Base-by-base conservation (phyloP, 176 grass and related monocot species). In the Zoysia japonica region DNA sequence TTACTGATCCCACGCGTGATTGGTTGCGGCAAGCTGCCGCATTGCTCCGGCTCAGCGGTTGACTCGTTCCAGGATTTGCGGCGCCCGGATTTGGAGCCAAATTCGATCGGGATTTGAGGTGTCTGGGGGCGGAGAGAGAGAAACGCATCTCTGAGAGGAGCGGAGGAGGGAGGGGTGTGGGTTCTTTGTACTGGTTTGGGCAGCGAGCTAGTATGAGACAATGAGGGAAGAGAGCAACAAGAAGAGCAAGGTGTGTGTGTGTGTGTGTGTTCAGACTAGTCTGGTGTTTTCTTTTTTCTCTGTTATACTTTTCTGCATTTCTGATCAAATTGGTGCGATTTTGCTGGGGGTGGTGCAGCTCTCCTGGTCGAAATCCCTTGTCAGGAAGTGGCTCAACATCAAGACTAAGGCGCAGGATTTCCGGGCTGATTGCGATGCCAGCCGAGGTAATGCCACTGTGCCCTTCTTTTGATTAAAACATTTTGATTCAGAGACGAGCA, bases 311-410 rank as follows among this genome's bases (percentile, higher is more conserved):
- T 45, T 12, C 37, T 53, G 60, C 15, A 49, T 28, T 28, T 49
- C 44, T 75, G 36, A 76, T 71, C 44, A 72, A 71, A 38, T 80
- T 83, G 44, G 48, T 71, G 65, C 78, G 53, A 6, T 83, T 57
- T 74, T 70, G 53, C 67, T 14, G 78, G 15, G 63, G 28, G 7
- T 43, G 5, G 7, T 46, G 82, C 82, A 99, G 92, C 85, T 94
- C 36, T 99, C 96, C 9, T 95, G 96, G 96, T 99, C 96, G 40
- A 99, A 88, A 84, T 92, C 92, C 15, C 79, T 97, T 47, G 92
- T 95, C 41, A 87, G 88, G 86, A 99, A 99, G 86, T 95, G 90
- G 96, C 86, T 99, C 86, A 95, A 99, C 74, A 86, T 99, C 82
- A 95, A 88, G 84, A 84, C 46, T 38, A 95, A 96, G 78, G 75